These are phyloP conservation scores for Trichosporon asahii DNA, from an alignment of 1,284 basidiomycete genomes.

Conservation along the genomic window DNA sequence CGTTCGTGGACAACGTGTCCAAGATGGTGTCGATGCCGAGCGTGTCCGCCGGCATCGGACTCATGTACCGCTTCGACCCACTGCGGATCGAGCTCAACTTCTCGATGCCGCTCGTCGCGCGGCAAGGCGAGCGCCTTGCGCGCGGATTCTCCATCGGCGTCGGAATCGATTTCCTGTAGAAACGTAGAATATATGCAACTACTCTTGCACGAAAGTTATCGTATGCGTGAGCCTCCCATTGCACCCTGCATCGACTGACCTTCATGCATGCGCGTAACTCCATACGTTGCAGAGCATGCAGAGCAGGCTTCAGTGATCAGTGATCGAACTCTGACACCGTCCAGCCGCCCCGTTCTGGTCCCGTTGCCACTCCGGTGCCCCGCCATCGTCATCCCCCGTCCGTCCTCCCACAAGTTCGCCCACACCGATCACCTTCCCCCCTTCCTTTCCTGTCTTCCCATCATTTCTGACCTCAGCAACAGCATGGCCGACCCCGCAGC, in stretches of 20 bases:
- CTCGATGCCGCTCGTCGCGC: constrained; percentile 77
- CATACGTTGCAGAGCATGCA: no score
- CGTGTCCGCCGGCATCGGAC: constrained; percentile 76
- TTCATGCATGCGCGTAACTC: no score
- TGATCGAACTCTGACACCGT: background rate
- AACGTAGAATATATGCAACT: constrained; percentile 11
- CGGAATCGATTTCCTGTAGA: constrained; percentile 70
- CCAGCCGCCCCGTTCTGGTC: constrained; percentile 3
- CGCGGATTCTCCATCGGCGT: constrained; percentile 89
- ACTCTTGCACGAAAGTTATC: constrained; percentile 7
- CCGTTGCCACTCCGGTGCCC: constrained; percentile 7
- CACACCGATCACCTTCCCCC: background rate
- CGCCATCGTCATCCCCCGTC: background rate
- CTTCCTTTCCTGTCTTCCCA: background rate
- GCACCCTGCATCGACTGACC: no score
- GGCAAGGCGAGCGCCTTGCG: constrained; percentile 69
- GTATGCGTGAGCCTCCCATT: no score
- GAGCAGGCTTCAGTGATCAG: no score
- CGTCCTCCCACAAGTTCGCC: background rate
- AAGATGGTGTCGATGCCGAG: constrained; percentile 51
- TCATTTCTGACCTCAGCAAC: background rate
- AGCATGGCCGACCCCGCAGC: constrained; percentile 2
- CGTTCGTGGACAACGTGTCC: constrained; percentile 42
- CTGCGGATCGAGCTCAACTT: constrained; percentile 77
- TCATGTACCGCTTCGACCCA: constrained; percentile 68